phyloP scores from a whole-genome alignment of 2,329 filamentous ascomycete species.

The Fusarium poae region DNA sequence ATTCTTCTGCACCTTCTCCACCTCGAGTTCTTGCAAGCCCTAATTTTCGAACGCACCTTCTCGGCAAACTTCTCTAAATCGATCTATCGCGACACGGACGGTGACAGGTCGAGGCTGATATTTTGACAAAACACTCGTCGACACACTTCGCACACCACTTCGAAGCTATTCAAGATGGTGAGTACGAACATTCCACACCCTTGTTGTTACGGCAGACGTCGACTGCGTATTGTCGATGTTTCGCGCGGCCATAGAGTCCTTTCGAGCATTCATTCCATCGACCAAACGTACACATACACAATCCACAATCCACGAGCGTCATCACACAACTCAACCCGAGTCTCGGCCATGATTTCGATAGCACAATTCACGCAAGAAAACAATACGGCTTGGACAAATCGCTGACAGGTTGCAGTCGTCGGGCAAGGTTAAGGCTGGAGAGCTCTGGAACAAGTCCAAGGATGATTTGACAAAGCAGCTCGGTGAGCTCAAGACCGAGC shows the following conservation, averaged over 20 bases:
- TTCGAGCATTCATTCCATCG: constrained; percentile 42
- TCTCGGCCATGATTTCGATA: constrained; percentile 31
- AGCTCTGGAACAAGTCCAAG: constrained; percentile 99
- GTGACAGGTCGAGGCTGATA: constrained; percentile 55
- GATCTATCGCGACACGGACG: constrained; percentile 54
- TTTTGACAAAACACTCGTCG: constrained; percentile 54
- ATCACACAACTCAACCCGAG: constrained; percentile 25
- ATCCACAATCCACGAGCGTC: constrained; percentile 40
- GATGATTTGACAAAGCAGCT: constrained; percentile 97
- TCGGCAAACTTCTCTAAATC: constrained; percentile 55
- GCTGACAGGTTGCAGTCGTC: constrained; percentile 59
- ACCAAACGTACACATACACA: constrained; percentile 31
- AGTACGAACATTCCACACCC: constrained; percentile 52
- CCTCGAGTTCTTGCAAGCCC: constrained; percentile 50
- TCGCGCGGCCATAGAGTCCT: constrained; percentile 27
- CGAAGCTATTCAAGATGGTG: constrained; percentile 64
- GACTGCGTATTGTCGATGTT: constrained; percentile 33
- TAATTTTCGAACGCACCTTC: constrained; percentile 56
- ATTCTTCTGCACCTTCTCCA: constrained; percentile 37
- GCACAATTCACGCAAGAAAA: constrained; percentile 26
- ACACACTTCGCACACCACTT: constrained; percentile 59
- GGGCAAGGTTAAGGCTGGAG: constrained; percentile 89
- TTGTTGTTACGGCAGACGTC: constrained; percentile 27
- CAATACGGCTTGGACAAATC: constrained; percentile 39
- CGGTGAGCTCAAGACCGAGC: constrained; percentile 94